phyloP scores from a whole-genome alignment of 2,329 filamentous ascomycete genomes.

The Lasiodiplodia theobromae region DNA sequence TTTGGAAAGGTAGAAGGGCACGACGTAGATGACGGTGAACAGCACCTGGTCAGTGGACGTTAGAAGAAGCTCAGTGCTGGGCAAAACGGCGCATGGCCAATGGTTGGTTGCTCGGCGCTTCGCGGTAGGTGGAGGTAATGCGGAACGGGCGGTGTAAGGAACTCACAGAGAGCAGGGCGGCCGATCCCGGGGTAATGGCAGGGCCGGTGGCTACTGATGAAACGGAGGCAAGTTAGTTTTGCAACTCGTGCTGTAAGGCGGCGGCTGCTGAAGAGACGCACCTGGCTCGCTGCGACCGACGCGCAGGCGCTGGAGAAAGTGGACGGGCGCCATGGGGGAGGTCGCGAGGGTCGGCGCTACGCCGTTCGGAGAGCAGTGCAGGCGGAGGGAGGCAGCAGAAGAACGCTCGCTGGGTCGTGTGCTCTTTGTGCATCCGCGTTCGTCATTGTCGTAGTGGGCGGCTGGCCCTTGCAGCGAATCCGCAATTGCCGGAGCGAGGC shows the following conservation, averaged over 20 bases:
- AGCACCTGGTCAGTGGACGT: conserved; percentile 60
- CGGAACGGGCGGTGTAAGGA: conserved; percentile 30
- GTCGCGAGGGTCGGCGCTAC: conserved; percentile 12
- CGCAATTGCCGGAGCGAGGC: conserved; percentile 20
- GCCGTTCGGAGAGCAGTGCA: conserved; percentile 24
- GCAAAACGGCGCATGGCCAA: conserved; percentile 25
- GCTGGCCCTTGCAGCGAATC: conserved; percentile 20
- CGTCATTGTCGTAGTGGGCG: conserved; percentile 17
- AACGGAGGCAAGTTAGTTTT: conserved; percentile 33
- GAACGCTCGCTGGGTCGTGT: conserved; percentile 7
- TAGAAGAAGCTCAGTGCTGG: conserved; percentile 24
- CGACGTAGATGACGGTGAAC: conserved; percentile 89
- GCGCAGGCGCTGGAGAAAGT: conserved; percentile 44
- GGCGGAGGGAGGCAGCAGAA: conserved; percentile 8
- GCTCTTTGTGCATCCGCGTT: conserved; percentile 24
- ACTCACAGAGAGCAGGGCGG: conserved; percentile 49
- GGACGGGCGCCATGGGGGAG: conserved; percentile 44
- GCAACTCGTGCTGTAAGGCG: not conserved
- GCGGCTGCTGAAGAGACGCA: conserved; percentile 37
- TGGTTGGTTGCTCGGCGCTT: conserved; percentile 32
- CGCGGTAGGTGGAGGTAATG: conserved; percentile 27
- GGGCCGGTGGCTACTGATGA: conserved; percentile 46
- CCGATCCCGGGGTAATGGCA: conserved; percentile 43
- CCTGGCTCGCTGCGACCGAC: conserved; percentile 38
- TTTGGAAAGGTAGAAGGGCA: conserved; percentile 85